phyloP scores from a whole-genome alignment of 768 basidiomycete genomes.

The Candolleomyces aberdarensis region DNA sequence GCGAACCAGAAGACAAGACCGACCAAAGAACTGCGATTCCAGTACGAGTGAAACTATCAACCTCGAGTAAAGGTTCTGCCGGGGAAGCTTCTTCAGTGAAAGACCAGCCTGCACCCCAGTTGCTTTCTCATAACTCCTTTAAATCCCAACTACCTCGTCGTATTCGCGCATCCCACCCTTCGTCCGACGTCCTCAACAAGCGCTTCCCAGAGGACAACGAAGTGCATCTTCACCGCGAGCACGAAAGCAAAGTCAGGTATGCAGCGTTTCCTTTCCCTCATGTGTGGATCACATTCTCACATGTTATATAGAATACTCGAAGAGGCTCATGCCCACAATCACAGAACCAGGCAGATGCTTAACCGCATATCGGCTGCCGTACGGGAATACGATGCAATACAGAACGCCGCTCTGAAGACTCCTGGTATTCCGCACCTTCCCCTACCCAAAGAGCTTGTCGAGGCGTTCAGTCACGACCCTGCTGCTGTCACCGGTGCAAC shows the following conservation, averaged over 20 bases:
- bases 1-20: background rate
- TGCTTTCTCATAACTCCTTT: background rate
- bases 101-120: background rate
- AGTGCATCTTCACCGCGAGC: conserved; percentile 50
- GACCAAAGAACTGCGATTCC: background rate
- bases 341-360: conserved; percentile 63
- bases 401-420: conserved; percentile 45
- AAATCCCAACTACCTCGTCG: conserved; percentile 9
- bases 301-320: too few species aligned
- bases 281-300: background rate
- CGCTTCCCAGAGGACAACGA: conserved; percentile 35
- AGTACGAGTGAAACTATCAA: conserved; percentile 2
- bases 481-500: conserved; percentile 70
- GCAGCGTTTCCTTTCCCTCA: conserved; percentile 18
- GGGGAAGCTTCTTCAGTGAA: background rate
- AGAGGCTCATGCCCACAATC: conserved; percentile 57
- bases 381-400: conserved; percentile 63
- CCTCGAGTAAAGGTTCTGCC: background rate
- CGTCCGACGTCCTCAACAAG: conserved; percentile 17
- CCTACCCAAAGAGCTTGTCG: conserved; percentile 65
- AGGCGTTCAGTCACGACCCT: conserved; percentile 76
- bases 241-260: conserved; percentile 56
- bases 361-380: conserved; percentile 61
- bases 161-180: conserved; percentile 24
- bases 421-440: conserved; percentile 45